These are phyloP conservation scores for Candida insectalens DNA, from an alignment of 805 yeast genomes.

Conservation along the genomic window DNA sequence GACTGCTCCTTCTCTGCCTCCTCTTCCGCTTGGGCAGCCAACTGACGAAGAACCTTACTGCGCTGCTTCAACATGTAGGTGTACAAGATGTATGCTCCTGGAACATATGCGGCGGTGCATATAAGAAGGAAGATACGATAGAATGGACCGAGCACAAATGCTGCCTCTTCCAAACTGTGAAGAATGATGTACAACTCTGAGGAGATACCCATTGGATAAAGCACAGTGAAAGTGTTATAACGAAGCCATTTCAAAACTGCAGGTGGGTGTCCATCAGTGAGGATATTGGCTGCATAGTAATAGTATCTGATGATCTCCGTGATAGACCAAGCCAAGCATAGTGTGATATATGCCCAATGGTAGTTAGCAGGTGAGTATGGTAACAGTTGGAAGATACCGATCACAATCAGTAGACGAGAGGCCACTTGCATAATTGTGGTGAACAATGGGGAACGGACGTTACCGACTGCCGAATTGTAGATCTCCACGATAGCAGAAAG, in stretches of 20 bases:
- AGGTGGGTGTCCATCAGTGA: constrained; percentile 44
- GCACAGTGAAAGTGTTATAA: constrained; percentile 70
- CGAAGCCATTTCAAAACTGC: constrained; percentile 56
- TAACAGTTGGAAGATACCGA: constrained; percentile 70
- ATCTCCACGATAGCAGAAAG: constrained; percentile 74
- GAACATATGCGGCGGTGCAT: constrained; percentile 61
- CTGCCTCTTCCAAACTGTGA: constrained; percentile 63
- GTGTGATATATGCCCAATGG: constrained; percentile 53
- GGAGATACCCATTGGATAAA: constrained; percentile 90
- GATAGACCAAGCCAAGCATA: constrained; percentile 80
- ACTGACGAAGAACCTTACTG: constrained; percentile 53
- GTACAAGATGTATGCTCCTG: constrained; percentile 80
- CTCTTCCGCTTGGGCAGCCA: constrained; percentile 11
- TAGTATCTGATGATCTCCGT: constrained; percentile 90
- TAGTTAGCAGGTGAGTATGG: constrained; percentile 61
- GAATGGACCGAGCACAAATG: constrained; percentile 33
- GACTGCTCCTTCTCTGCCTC: too few species aligned
- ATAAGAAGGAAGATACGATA: constrained; percentile 47
- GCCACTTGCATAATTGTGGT: constrained; percentile 85
- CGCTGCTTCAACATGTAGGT: constrained; percentile 88
- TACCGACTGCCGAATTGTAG: constrained; percentile 65
- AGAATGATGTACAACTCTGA: constrained; percentile 68
- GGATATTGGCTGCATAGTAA: constrained; percentile 67
- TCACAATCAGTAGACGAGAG: constrained; percentile 72
- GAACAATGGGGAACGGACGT: constrained; percentile 74